These are phyloP conservation scores for Biscutella laevigata DNA, from an alignment of 441 rosid genomes.

Conservation along the genomic window DNA sequence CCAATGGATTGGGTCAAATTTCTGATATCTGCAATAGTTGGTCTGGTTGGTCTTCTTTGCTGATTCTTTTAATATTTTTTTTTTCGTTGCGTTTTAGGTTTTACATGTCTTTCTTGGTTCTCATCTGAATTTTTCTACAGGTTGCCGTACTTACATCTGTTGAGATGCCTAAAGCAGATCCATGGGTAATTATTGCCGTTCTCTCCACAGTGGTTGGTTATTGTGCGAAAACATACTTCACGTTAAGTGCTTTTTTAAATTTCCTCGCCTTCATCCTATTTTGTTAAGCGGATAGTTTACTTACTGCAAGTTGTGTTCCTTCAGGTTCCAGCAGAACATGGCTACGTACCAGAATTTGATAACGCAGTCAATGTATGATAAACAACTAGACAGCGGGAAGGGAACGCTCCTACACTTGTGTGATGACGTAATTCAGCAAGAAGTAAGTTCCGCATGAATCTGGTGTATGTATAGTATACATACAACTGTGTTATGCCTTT, in stretches of 20 bases:
- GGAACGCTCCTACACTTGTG: constrained; percentile 95
- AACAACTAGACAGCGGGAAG: constrained; percentile 92
- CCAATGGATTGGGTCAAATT: constrained; percentile 98
- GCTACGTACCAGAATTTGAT: constrained; percentile 83
- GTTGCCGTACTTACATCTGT: constrained; percentile 72
- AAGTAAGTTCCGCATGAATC: constrained; percentile 30
- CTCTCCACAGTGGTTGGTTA: constrained; percentile 90
- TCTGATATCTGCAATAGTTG: constrained; percentile 68
- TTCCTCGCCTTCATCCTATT: background rate
- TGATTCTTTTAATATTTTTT: background rate
- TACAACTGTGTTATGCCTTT: background rate
- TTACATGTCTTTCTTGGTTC: constrained; percentile 10
- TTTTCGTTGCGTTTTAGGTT: background rate
- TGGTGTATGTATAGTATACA: background rate
- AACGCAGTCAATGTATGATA: constrained; percentile 85
- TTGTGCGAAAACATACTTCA: constrained; percentile 94
- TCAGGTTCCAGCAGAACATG: constrained; percentile 73
- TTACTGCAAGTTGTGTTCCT: constrained; percentile 11
- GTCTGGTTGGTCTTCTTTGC: constrained; percentile 59
- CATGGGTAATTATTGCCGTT: constrained; percentile 79
- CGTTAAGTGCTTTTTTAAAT: constrained; percentile 45
- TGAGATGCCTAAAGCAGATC: constrained; percentile 76
- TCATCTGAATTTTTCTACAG: constrained; percentile 33
- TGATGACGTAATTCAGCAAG: constrained; percentile 76
- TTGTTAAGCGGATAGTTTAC: background rate